Conservation (phyloP, 1,284 basidiomycete species). For the Trametes pubescens region DNA sequence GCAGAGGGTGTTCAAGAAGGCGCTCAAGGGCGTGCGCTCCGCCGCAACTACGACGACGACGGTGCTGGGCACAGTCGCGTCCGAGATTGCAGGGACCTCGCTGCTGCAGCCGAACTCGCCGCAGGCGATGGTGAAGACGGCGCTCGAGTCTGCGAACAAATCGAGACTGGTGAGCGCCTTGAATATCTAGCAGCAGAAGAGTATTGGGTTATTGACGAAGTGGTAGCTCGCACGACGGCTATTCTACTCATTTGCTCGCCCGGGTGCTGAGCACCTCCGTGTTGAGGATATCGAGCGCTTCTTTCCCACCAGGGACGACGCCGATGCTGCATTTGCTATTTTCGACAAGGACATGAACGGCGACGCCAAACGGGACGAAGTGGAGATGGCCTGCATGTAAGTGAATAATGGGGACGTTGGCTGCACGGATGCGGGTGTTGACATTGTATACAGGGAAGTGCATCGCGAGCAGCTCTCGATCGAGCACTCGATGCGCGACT, state of each 20-base stretch:
- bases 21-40: conserved; percentile 74
- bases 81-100: conserved; percentile 77
- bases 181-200: conserved; percentile 13
- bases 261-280: conserved; percentile 65
- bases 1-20: conserved; percentile 71
- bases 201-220: neutral
- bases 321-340: conserved; percentile 71
- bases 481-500: conserved; percentile 88
- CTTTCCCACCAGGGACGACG: conserved; percentile 76
- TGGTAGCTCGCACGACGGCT: conserved; percentile 80
- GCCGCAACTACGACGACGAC: conserved; percentile 87
- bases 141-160: conserved; percentile 84
- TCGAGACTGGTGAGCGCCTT: conserved; percentile 67
- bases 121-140: conserved; percentile 81
- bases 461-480: conserved; percentile 89
- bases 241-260: conserved; percentile 86
- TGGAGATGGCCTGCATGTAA: conserved; percentile 79
- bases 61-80: conserved; percentile 80
- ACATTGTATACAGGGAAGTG: conserved; percentile 59
- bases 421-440: neutral
- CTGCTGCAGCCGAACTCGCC: conserved; percentile 91
- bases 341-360: conserved; percentile 91
- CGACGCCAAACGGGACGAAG: conserved; percentile 78
- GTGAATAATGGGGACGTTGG: conserved; percentile 29
- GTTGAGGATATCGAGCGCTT: conserved; percentile 78